Evolutionary conservation across 306 rosid species (phyloP).

Genomic region (Trichosanthes truncata): DNA sequence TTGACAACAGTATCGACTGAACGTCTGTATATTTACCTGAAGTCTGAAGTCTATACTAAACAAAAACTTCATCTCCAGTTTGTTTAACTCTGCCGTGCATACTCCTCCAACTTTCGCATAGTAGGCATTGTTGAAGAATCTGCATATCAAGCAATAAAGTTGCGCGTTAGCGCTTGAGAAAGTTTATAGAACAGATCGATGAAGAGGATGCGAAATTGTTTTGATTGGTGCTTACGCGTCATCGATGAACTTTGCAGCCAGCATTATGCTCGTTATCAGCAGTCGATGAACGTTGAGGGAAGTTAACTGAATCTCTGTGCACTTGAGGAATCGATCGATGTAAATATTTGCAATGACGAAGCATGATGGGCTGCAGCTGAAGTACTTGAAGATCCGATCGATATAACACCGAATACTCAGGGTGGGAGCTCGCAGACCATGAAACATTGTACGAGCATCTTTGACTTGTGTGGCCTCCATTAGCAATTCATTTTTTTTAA

Average conservation of each 20-base stretch:
- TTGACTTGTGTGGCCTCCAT: slow-evolving; percentile 36
- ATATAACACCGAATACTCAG: slow-evolving; percentile 62
- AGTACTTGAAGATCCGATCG: slow-evolving; percentile 85
- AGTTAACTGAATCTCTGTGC: slow-evolving; percentile 47
- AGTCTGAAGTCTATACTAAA: slow-evolving; percentile 82
- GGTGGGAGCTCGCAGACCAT: slow-evolving; percentile 72
- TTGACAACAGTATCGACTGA: slow-evolving; percentile 55
- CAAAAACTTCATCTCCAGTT: slow-evolving; percentile 78
- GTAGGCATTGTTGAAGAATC: slow-evolving; percentile 90
- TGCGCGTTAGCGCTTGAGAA: not conserved
- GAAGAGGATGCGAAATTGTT: slow-evolving; percentile 1
- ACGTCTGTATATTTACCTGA: slow-evolving; percentile 61
- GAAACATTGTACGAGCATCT: slow-evolving; percentile 60
- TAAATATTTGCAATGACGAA: slow-evolving; percentile 71
- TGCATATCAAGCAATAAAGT: slow-evolving; percentile 35
- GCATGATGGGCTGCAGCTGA: slow-evolving; percentile 93
- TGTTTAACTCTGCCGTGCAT: slow-evolving; percentile 71
- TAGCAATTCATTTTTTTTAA: slow-evolving; percentile 53
- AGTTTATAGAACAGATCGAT: not conserved
- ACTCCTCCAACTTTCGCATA: slow-evolving; percentile 96
- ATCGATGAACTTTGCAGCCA: slow-evolving; percentile 84
- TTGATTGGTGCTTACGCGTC: slow-evolving; percentile 59
- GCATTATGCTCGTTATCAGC: slow-evolving; percentile 82
- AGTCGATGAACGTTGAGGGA: slow-evolving; percentile 89
- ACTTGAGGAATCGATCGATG: slow-evolving; percentile 58